Evolutionary conservation across 2,329 filamentous ascomycete genomes (phyloP).

Genomic region (Diaporthe sp.): DNA sequence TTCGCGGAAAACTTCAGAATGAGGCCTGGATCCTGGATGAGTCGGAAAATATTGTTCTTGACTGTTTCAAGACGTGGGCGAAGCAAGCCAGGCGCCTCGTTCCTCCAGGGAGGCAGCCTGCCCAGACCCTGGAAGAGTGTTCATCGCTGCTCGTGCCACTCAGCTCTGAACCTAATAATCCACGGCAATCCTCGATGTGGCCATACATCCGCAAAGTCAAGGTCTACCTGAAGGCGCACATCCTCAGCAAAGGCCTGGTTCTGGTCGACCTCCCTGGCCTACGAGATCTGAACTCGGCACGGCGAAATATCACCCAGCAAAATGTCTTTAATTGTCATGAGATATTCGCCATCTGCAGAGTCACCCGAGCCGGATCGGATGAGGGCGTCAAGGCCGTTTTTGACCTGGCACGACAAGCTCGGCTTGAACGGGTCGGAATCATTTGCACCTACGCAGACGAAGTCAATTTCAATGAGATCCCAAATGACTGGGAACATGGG

Average conservation of each 20-base stretch:
- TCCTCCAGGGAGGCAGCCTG: neutral
- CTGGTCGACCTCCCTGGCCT: constrained; percentile 65
- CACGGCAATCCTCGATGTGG: constrained; percentile 51
- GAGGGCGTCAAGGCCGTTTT: constrained; percentile 57
- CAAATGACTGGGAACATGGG: neutral
- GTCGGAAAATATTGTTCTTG: neutral
- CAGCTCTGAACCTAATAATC: constrained; percentile 51
- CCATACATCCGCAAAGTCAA: constrained; percentile 61
- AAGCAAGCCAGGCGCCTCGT: neutral
- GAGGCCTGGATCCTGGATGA: constrained; percentile 42
- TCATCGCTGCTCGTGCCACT: constrained; percentile 52
- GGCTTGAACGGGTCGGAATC: constrained; percentile 57
- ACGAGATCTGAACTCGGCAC: constrained; percentile 60
- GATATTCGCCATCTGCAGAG: constrained; percentile 60
- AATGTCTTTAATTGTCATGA: constrained; percentile 61
- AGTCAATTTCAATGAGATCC: neutral
- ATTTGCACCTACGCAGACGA: constrained; percentile 59
- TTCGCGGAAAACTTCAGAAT: constrained; percentile 46
- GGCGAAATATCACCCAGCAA: constrained; percentile 59
- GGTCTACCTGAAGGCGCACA: constrained; percentile 58
- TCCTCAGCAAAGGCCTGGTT: constrained; percentile 62
- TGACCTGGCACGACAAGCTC: constrained; percentile 54
- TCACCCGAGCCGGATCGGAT: constrained; percentile 58
- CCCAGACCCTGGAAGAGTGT: constrained; percentile 47
- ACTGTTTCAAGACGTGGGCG: neutral